A percentile compares a stretch with the other conserved stretches of the same genome.
Evolutionary conservation across 768 basidiomycete species (phyloP).

Genomic region (Tricholoma matsutake): DNA sequence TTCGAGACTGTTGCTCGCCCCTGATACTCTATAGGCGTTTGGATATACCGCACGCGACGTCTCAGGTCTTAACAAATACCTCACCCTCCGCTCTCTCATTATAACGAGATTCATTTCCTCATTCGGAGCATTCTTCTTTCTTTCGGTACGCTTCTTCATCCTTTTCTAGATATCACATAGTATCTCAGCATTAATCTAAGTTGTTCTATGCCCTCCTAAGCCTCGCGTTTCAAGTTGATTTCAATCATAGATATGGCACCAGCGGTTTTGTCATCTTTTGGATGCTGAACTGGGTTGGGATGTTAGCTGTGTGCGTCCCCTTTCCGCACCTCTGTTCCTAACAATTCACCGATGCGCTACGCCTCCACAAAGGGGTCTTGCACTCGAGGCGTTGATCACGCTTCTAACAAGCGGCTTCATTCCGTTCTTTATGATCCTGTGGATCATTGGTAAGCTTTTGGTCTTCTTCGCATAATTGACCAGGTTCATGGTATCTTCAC

Average conservation of each 20-base stretch:
- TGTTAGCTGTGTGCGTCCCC: constrained; percentile 52
- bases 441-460: constrained; percentile 56
- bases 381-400: constrained; percentile 59
- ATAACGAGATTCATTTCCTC: constrained; percentile 31
- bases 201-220: constrained; percentile 62
- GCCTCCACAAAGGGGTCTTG: constrained; percentile 46
- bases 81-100: constrained; percentile 33
- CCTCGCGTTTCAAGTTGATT: constrained; percentile 58
- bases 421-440: constrained; percentile 62
- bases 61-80: constrained; percentile 31
- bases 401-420: constrained; percentile 55
- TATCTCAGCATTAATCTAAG: constrained; percentile 22
- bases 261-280: constrained; percentile 64
- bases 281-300: constrained; percentile 66
- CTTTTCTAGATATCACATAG: background rate
- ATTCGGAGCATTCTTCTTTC: constrained; percentile 32
- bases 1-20: background rate
- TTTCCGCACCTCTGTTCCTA: background rate
- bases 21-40: constrained; percentile 25
- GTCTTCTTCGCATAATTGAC: background rate
- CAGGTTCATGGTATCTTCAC: background rate
- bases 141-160: constrained; percentile 29
- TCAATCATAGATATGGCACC: constrained; percentile 47
- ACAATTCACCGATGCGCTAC: background rate
- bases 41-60: constrained; percentile 35